Base-by-base conservation (phyloP, 2,329 filamentous ascomycete genomes). In the Diaporthe ampelina region DNA sequence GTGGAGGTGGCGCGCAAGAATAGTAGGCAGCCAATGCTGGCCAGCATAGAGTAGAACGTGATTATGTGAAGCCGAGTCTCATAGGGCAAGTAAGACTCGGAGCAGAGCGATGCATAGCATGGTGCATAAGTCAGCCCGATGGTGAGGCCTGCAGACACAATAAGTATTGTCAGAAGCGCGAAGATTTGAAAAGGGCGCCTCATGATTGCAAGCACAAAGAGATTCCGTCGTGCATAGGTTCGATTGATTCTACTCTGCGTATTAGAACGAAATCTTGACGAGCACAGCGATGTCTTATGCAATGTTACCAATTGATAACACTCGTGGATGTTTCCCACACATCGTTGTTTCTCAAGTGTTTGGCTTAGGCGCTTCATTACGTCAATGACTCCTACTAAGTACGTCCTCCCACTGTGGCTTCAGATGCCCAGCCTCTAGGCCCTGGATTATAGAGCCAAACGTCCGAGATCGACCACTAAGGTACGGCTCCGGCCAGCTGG, bases 41-140 rank as follows among this genome's bases (percentile, higher is more conserved):
- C 63, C 32, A 77, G 69, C 8, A 77, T 52, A 8, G 59, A 72
- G n/a, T 71, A 76, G 56, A 72, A 77, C 3, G 73, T 74, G 9
- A 71, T 35, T 1, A 77, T 19, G 45, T 77, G 75, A 4, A 77
- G 17, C 0, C 75, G 68, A 3, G 75, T 76, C 19, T 76, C 72
- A 35, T 74, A 74, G 6, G 72, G 50, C 13, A 77, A 54, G 21
- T 70, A 76, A 1, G 71, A 67, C 26, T 77, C 76, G 4, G 75
- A 70, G 54, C 76, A 77, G 21, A 77, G 63, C 0, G 75, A 74
- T 1, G 75, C 32, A 48, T 77, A 77, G 24, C 76, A 77, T 2
- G 73, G 76, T 0, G 56, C 56, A 29, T 74, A 77, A 21, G 76
- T 77, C 11, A 77, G 75, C 21, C 72, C 75, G 32, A 70, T 13